Evolutionary conservation across 345 rosid species (phyloP).

Genomic region (Balakata baccata): DNA sequence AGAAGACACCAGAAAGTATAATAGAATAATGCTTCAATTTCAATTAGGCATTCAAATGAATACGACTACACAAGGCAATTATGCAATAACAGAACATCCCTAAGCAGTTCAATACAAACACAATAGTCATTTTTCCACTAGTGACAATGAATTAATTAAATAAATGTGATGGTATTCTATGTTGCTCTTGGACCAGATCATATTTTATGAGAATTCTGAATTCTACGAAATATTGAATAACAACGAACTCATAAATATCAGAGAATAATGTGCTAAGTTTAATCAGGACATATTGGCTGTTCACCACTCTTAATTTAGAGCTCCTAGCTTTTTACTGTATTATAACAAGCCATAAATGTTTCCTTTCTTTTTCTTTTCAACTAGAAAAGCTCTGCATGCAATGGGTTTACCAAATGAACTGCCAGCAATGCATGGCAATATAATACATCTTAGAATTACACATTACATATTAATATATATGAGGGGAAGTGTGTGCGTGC

Average conservation of each 20-base stretch:
- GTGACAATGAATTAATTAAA: not conserved
- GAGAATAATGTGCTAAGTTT: not conserved
- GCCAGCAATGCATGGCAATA: not conserved
- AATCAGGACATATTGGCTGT: not conserved
- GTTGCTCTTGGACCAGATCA: not conserved
- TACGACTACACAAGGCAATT: too few relatives aligned
- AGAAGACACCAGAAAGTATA: not conserved
- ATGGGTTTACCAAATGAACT: not conserved
- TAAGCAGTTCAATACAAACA: not conserved
- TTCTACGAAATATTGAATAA: not conserved
- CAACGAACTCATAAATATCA: not conserved
- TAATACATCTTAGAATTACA: not conserved
- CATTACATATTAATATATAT: not conserved
- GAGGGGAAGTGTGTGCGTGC: conserved; percentile 11
- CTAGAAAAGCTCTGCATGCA: not conserved
- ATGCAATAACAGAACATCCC: not conserved
- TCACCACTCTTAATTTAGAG: not conserved
- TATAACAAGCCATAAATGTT: not conserved
- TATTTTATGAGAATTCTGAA: not conserved
- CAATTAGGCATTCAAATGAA: not conserved
- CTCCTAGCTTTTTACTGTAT: not conserved
- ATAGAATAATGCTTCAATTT: not conserved
- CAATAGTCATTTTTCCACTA: not conserved
- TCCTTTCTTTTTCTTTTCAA: not conserved
- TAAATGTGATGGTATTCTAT: not conserved